Evolutionary conservation across 2,329 filamentous ascomycete genomes (phyloP), one percentile per base, ranked within the genome.

Genomic region (Sarocladiaceae sp.): DNA sequence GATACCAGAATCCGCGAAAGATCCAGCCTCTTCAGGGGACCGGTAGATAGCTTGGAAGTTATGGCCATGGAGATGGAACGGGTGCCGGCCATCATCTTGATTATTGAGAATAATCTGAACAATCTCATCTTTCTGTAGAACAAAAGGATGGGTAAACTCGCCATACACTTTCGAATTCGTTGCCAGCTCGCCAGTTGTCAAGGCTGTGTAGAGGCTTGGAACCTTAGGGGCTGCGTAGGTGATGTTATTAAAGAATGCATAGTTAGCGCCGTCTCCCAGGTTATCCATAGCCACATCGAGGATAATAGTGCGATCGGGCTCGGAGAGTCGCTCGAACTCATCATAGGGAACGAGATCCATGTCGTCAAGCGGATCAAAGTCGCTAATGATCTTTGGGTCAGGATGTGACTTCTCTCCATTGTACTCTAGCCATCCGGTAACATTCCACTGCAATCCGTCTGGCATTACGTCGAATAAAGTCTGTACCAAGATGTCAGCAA

Each of bases 71-170:
- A 95, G 65, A 60, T 89, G 87, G 72, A 92, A 91, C 4, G 82
- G 90, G 60, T 91, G 87, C 8, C 82, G 84, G 37, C 88, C 72
- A 54, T 76, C 64, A 59, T 93, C 88, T 40, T 82, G 75, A 62
- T 91, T 93, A 72, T 91, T 89, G n/a, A 93, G 71, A 18, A 90
- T 69, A 49, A 93, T 77, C 63, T 92, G 83, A 25, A 92, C 80
- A n/a, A 89, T 74, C 54, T 84, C 74, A 52, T 79, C 80, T 56
- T 85, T 79, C 25, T 83, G 73, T 12, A 95, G 77, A 3, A 95
- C 75, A 59, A 90, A 79, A 1, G 83, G 69, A 59, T 88, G 78
- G 0, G 85, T 83, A 64, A 80, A 81, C 17, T 75, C 71, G 26
- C 87, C 87, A 62, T 91, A 91, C 4, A 90, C 70, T 2, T 64